Conservation (phyloP, 1,284 basidiomycete species). For the Athelia sp. region DNA sequence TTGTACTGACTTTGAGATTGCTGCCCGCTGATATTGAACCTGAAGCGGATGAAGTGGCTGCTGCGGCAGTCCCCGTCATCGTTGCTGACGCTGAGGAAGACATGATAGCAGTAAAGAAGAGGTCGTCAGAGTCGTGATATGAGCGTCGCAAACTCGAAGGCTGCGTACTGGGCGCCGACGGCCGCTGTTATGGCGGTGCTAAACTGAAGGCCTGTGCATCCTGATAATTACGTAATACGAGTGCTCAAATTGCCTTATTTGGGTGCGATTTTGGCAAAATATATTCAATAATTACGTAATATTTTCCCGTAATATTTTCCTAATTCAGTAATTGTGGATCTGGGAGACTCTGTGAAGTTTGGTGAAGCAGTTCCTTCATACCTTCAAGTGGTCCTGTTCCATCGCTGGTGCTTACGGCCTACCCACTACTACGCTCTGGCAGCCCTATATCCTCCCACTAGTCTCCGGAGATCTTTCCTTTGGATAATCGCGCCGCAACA, state of each 20-base stretch:
- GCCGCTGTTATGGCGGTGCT: no score
- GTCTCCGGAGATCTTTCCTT: no score
- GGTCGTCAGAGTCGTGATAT: slow-evolving; percentile 1
- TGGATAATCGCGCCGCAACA: no score
- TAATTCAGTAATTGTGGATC: no score
- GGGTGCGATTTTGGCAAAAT: not conserved
- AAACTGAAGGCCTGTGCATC: no score
- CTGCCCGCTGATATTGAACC: slow-evolving; percentile 17
- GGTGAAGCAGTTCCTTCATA: not conserved
- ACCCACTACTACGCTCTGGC: no score
- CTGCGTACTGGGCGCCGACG: not conserved
- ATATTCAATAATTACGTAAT: not conserved
- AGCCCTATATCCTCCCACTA: no score
- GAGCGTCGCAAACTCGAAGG: not conserved
- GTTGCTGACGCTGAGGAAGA: slow-evolving; percentile 12
- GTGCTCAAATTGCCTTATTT: no score
- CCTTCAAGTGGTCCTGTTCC: not conserved
- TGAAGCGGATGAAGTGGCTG: slow-evolving; percentile 20
- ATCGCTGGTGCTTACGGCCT: no score
- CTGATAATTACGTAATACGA: no score
- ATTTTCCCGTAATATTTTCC: not conserved
- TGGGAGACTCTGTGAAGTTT: no score
- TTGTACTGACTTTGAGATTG: slow-evolving; percentile 26
- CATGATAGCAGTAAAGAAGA: slow-evolving; percentile 9
- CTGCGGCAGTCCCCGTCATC: slow-evolving; percentile 14